Percentiles rank a stretch among this genome's conserved stretches.
These are phyloP conservation scores for Linnemannia elongata DNA, from an alignment of 192 early-diverging fungal species.

Conservation along the genomic window DNA sequence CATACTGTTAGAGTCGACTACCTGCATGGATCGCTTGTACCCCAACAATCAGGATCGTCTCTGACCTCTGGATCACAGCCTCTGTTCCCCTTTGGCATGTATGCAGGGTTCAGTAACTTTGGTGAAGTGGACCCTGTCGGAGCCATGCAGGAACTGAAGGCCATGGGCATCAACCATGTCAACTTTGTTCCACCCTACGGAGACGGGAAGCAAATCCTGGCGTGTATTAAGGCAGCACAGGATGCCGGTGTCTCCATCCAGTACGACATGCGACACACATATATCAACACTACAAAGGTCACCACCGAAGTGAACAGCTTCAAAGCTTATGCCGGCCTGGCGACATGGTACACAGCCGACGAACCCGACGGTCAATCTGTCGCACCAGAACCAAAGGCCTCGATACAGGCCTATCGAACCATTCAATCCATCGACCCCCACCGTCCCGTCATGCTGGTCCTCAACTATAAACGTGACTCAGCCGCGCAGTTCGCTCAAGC, in stretches of 20 bases:
- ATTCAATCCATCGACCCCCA: conserved; percentile 34
- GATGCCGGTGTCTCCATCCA: conserved; percentile 37
- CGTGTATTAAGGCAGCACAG: conserved; percentile 21
- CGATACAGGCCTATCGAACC: conserved; percentile 6
- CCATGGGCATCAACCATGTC: conserved; percentile 27
- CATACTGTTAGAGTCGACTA: conserved; percentile 4
- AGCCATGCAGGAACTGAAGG: conserved; percentile 20
- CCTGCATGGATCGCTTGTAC: conserved; percentile 9
- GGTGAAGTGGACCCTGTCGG: not conserved
- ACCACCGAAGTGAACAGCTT: conserved; percentile 15
- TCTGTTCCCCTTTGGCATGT: conserved; percentile 2
- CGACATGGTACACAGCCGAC: conserved; percentile 45
- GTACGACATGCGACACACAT: conserved; percentile 28
- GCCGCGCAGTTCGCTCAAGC: conserved; percentile 15
- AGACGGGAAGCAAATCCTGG: conserved; percentile 8
- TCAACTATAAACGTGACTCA: conserved; percentile 12
- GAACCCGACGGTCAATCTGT: conserved; percentile 13
- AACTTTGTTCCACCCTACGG: conserved; percentile 33
- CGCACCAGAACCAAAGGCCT: not conserved
- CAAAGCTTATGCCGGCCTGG: conserved; percentile 16
- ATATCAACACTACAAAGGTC: conserved; percentile 16
- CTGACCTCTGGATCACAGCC: not conserved
- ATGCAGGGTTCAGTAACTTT: not conserved
- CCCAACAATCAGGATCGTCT: not conserved
- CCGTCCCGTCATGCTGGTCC: conserved; percentile 33